Base-by-base conservation (phyloP, 352 stramenopile genomes). In the Globisporangium paroecandrum region DNA sequence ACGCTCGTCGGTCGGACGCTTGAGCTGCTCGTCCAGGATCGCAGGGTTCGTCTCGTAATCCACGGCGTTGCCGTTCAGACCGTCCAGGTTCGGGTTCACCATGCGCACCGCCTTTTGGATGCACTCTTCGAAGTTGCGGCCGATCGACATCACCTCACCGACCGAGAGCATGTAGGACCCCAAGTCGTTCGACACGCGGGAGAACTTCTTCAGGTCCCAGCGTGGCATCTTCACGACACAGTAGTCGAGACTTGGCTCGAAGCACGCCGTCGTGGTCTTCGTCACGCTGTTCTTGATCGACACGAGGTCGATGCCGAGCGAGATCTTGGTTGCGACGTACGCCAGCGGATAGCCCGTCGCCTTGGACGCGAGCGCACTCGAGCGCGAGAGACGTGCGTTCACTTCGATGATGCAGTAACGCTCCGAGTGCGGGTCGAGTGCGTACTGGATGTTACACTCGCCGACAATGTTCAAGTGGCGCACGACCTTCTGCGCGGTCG, bases 401-500 rank as follows among this genome's bases (percentile, higher is more conserved):
- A 99, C 91, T 76, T 99, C 97, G 72, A 99, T 99, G 70, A 99
- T 99, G 77, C 93, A 98, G 73, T 99, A 99, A 60, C 98, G 91
- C 64, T 97, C 77, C 41, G 82, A 98, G 49, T 96, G 71, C 1
- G 97, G 97, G 78, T 99, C 89, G 9, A 99, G 76, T 8, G 97
- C 97, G 75, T 99, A 99, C 79, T 99, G 97, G 73, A 99, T 99
- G 82, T 99, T 99, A 70, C 97, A 99, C 74, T 99, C 97, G 46
- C 97, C 97, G 53, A 99, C 92, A 73, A 99, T 98, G 57, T 96
- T 96, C 54, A 99, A 77, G 78, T 99, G 96, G 49, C 97, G 90
- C 62, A 99, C 96, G 55, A 98, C 92, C 71, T 95, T 98, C 58
- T 99, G 85, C 13, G 97, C 96, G 61, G 97, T 98, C 63, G 98